Conservation (phyloP, 2,329 filamentous ascomycete genomes). For the Coniochaeta sp. region DNA sequence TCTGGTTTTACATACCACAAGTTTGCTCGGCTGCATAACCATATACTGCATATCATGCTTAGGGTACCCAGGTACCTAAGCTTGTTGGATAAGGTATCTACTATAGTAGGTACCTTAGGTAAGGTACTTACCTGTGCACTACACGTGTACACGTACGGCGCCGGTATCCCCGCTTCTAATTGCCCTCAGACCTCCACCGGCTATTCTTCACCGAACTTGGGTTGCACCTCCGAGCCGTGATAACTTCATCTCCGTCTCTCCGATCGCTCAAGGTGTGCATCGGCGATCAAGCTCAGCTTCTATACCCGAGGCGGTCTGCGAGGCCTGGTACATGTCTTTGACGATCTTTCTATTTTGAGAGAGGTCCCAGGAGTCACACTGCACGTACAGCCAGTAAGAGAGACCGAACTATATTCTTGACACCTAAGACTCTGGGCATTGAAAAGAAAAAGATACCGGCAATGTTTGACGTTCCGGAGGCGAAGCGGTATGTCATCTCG, state of each 20-base stretch:
- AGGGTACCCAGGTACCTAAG: too few species aligned
- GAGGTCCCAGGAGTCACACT: neutral
- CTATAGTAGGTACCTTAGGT: too few species aligned
- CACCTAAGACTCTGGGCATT: neutral
- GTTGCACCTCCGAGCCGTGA: neutral
- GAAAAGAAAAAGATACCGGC: neutral
- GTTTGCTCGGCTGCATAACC: too few species aligned
- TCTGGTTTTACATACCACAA: too few species aligned
- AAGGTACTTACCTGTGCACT: too few species aligned
- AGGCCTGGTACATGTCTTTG: neutral
- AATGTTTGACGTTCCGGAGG: slow-evolving; percentile 46
- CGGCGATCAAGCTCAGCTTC: neutral
- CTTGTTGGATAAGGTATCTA: too few species aligned
- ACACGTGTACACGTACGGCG: too few species aligned
- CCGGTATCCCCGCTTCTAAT: neutral
- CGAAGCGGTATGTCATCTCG: slow-evolving; percentile 37
- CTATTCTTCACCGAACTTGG: neutral
- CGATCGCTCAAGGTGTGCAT: neutral
- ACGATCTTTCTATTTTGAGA: neutral
- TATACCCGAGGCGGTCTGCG: neutral
- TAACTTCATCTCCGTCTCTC: neutral
- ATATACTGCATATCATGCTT: too few species aligned
- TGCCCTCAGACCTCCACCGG: neutral
- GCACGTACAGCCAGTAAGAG: neutral
- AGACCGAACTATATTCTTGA: neutral